These are phyloP conservation scores for Aspergillus sp. DNA, from an alignment of 2,329 filamentous ascomycete species.

Conservation along the genomic window DNA sequence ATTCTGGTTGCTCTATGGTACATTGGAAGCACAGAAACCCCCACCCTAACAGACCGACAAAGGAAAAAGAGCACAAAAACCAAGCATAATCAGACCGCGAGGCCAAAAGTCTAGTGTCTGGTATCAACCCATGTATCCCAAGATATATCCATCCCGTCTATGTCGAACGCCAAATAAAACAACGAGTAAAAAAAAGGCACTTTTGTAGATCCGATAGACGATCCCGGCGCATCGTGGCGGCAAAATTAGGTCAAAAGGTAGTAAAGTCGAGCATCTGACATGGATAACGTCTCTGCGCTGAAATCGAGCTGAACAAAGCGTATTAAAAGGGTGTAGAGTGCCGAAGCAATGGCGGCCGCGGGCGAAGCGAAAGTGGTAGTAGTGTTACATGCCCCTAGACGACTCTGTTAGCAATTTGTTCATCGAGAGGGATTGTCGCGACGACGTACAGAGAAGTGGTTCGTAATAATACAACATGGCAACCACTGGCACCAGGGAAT, in stretches of 20 bases:
- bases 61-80: constrained; percentile 12
- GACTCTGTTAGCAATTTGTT: constrained; percentile 6
- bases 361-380: constrained; percentile 15
- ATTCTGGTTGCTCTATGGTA: too few relatives aligned
- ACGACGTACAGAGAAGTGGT: constrained; percentile 17
- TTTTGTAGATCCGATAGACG: constrained; percentile 16
- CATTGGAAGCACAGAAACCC: too few relatives aligned
- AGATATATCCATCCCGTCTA: constrained; percentile 28
- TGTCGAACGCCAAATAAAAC: constrained; percentile 26
- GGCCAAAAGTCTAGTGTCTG: constrained; percentile 31
- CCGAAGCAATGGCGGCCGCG: constrained; percentile 12
- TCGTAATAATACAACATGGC: neutral
- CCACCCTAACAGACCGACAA: constrained; percentile 6
- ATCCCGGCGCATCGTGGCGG: constrained; percentile 12
- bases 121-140: constrained; percentile 33
- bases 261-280: constrained; percentile 3
- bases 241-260: constrained; percentile 7
- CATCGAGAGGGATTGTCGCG: neutral
- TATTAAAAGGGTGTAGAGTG: constrained; percentile 20
- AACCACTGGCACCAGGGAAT: neutral
- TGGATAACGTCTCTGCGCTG: neutral
- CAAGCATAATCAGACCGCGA: constrained; percentile 25
- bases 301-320: constrained; percentile 11
- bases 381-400: constrained; percentile 23
- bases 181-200: constrained; percentile 8